Base-by-base conservation (phyloP, 129 eudicot species). In the Lactuca saligna region DNA sequence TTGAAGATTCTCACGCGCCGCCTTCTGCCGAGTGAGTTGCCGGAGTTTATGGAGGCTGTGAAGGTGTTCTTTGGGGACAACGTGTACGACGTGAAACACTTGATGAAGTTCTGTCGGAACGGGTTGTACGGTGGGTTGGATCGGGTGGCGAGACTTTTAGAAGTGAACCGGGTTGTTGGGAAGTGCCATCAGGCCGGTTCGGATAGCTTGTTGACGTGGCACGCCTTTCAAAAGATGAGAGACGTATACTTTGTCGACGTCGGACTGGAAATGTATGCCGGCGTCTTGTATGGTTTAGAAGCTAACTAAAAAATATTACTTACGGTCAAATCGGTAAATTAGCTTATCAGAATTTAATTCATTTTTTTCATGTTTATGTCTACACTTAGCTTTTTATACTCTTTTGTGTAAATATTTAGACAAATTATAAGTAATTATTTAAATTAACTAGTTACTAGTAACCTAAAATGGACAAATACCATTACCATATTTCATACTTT, bases 151-250 rank as follows among this genome's bases (percentile, higher is more conserved):
- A 7, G 35, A 41, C 44, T 75, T 29, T 71, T 89, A 2, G 66
- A 84, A 9, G 94, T 86, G 90, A 55, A 78, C 66, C 90, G 96
- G 83, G 94, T 61, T 34, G 96, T 77, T 3, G 96, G 96, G 7
- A 86, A 46, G 5, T 46, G 51, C 51, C 51, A 46, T 46, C 57
- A 87, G 59, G 95, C 95, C 75, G 95, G 95, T 41, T 88, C 96
- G 13, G 91, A 88, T 71, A 85, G 96, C 44, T 70, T 88, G 86
- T 72, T 88, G 81, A 90, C 97, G 75, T 87, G 94, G 94, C 97
- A 90, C 12, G 87, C 91, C 0, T 90, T 90, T 70, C 78, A 82
- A 44, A 90, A 80, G 66, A 90, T 90, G 57, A 75, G 88, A 32
- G 88, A 78, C 25, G n/a, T 80, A 10, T 84, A 76, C 20, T 89